Percentiles rank a stretch among this genome's conserved stretches.
phyloP scores from a whole-genome alignment of 2,329 filamentous ascomycete species.

The Alternaria infectoria region DNA sequence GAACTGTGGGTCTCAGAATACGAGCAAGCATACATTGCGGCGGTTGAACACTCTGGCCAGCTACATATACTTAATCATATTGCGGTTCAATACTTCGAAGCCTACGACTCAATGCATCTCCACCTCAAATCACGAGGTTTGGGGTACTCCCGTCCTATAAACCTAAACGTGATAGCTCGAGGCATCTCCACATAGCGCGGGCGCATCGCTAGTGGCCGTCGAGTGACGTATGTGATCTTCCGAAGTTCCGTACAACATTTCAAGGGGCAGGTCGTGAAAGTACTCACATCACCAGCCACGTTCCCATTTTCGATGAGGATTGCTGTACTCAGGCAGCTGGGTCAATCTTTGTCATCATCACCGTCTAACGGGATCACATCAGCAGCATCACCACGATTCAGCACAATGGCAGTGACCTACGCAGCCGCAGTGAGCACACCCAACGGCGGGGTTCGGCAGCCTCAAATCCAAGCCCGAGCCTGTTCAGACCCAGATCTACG shows the following conservation, averaged over 20 bases:
- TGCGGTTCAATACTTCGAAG: not conserved
- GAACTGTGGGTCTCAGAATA: not conserved
- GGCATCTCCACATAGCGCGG: constrained; percentile 19
- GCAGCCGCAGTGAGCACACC: constrained; percentile 29
- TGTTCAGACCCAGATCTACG: constrained; percentile 16
- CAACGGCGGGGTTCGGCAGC: constrained; percentile 17
- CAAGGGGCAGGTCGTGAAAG: not conserved
- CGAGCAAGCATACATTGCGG: not conserved
- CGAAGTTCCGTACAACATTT: constrained; percentile 9
- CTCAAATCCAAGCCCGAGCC: constrained; percentile 18
- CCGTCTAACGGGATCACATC: not conserved
- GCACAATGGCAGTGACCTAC: constrained; percentile 22
- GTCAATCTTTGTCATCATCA: not conserved
- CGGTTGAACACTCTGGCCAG: not conserved
- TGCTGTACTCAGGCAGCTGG: constrained; percentile 5
- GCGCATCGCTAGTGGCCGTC: constrained; percentile 21
- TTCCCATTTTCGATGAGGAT: constrained; percentile 2
- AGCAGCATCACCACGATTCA: not conserved
- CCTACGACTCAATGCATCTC: not conserved
- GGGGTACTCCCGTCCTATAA: not conserved
- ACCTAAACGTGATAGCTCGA: constrained; percentile 3
- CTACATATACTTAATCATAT: not conserved
- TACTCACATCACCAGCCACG: not conserved
- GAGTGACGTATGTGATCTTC: constrained; percentile 28
- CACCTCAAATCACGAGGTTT: not conserved